These are phyloP conservation scores for Elaphomyces granulatus DNA, from an alignment of 495 filamentous ascomycete genomes.

Conservation along the genomic window DNA sequence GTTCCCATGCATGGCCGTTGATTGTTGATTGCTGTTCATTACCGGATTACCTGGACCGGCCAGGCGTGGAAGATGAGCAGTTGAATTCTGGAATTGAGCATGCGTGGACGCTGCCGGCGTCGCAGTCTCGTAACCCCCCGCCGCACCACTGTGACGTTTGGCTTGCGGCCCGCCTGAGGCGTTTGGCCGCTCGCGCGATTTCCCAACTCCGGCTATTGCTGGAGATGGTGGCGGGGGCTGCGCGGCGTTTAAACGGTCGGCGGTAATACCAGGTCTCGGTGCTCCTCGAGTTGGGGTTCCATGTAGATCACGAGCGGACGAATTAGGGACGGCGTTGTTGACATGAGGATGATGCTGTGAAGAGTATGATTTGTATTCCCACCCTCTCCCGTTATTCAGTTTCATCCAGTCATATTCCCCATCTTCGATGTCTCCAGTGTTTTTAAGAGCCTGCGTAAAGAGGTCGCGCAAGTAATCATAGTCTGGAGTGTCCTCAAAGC, in stretches of 20 bases:
- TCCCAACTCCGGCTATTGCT: constrained; percentile 64
- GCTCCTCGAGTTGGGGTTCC: constrained; percentile 45
- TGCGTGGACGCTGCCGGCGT: constrained; percentile 74
- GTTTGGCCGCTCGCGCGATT: constrained; percentile 70
- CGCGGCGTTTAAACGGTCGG: constrained; percentile 93
- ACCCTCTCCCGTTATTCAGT: constrained; percentile 85
- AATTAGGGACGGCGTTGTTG: constrained; percentile 55
- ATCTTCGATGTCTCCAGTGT: constrained; percentile 87
- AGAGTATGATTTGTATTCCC: constrained; percentile 84
- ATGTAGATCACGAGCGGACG: constrained; percentile 66
- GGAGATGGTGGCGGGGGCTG: constrained; percentile 82
- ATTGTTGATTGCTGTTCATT: constrained; percentile 33
- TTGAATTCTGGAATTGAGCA: constrained; percentile 83
- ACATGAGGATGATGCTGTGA: constrained; percentile 61
- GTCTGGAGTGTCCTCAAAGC: constrained; percentile 96
- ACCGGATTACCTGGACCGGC: constrained; percentile 41
- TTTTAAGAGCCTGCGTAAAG: constrained; percentile 93
- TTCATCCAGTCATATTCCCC: constrained; percentile 99
- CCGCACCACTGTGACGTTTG: constrained; percentile 58
- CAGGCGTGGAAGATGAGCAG: constrained; percentile 63
- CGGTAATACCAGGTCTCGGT: constrained; percentile 52
- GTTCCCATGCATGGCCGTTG: constrained; percentile 24
- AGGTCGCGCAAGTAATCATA: constrained; percentile 96
- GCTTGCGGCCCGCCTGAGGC: constrained; percentile 49
- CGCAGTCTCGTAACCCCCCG: constrained; percentile 56